Evolutionary conservation across 1,284 basidiomycete species (phyloP).

Genomic region (Ceratobasidium sp.): DNA sequence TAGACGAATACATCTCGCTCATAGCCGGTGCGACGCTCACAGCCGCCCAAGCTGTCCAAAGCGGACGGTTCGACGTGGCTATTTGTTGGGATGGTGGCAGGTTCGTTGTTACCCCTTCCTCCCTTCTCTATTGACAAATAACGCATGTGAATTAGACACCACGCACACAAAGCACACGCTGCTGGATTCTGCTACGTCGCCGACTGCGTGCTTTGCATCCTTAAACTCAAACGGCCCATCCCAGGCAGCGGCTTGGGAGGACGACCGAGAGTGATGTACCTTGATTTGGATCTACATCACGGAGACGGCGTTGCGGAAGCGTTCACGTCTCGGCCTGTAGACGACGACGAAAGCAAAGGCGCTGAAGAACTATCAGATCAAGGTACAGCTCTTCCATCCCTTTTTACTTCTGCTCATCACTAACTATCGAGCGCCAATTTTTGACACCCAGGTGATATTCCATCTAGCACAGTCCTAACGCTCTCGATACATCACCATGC

Average conservation of each 20-base stretch:
- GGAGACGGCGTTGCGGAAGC: conserved; percentile 89
- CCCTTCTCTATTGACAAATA: background rate
- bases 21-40: conserved; percentile 83
- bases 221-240: conserved; percentile 65
- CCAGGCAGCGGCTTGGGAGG: conserved; percentile 9
- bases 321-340: conserved; percentile 65
- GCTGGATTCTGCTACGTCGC: conserved; percentile 96
- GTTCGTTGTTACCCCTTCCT: conserved; percentile 56
- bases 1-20: conserved; percentile 77
- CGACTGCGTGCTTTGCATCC: conserved; percentile 85
- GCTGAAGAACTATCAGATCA: background rate
- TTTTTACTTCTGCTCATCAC: background rate
- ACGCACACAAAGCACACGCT: conserved; percentile 78
- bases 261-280: conserved; percentile 81
- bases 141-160: conserved; percentile 67
- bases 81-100: conserved; percentile 90
- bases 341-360: conserved; percentile 3
- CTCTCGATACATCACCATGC: conserved; percentile 86
- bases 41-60: conserved; percentile 73
- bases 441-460: conserved; percentile 12
- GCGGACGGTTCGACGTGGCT: conserved; percentile 69
- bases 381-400: background rate
- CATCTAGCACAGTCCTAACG: conserved; percentile 68
- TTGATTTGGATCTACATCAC: conserved; percentile 93
- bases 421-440: conserved; percentile 34